Percentiles rank a stretch among this genome's conserved stretches.
phyloP scores from a whole-genome alignment of 2,329 filamentous ascomycete genomes.

The Trichoderma semiorbis region DNA sequence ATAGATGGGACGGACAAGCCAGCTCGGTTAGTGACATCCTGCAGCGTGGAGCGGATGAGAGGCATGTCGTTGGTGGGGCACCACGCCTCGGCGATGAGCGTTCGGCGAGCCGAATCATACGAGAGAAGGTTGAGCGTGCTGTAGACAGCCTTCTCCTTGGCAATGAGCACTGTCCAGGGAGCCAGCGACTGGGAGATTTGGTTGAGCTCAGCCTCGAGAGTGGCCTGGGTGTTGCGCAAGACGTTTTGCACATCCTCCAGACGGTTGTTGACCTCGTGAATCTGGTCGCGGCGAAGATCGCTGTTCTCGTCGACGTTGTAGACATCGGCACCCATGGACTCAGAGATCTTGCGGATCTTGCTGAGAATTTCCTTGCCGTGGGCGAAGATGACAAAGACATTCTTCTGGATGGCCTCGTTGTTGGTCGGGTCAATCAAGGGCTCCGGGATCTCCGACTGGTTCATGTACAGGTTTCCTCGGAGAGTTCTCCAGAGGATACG shows the following conservation, averaged over 20 bases:
- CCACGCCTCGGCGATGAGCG: slow-evolving; percentile 96
- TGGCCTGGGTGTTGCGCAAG: slow-evolving; percentile 89
- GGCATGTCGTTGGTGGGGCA: slow-evolving; percentile 87
- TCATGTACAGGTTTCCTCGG: slow-evolving; percentile 98
- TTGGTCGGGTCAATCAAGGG: slow-evolving; percentile 85
- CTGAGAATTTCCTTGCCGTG: slow-evolving; percentile 97
- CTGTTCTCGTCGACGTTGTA: slow-evolving; percentile 98
- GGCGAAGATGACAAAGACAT: slow-evolving; percentile 98
- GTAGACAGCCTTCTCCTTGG: slow-evolving; percentile 98
- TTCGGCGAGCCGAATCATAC: slow-evolving; percentile 92
- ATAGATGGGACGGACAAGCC: slow-evolving; percentile 97
- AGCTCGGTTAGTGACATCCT: slow-evolving; percentile 94
- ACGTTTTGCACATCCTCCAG: slow-evolving; percentile 90
- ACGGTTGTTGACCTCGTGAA: slow-evolving; percentile 94
- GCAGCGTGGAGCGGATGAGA: slow-evolving; percentile 86
- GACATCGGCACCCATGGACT: slow-evolving; percentile 91
- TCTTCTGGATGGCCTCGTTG: slow-evolving; percentile 92
- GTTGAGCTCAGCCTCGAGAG: slow-evolving; percentile 85
- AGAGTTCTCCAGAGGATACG: slow-evolving; percentile 96
- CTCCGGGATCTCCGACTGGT: slow-evolving; percentile 97
- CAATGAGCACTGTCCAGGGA: slow-evolving; percentile 95
- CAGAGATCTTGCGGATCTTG: slow-evolving; percentile 98
- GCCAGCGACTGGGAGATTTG: slow-evolving; percentile 91
- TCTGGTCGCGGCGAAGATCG: slow-evolving; percentile 90
- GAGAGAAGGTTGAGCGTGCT: slow-evolving; percentile 94